A percentile compares a stretch with the other conserved stretches of the same genome.
Conservation (phyloP, 2,329 filamentous ascomycete genomes). For the Dothideomycetes sp. region DNA sequence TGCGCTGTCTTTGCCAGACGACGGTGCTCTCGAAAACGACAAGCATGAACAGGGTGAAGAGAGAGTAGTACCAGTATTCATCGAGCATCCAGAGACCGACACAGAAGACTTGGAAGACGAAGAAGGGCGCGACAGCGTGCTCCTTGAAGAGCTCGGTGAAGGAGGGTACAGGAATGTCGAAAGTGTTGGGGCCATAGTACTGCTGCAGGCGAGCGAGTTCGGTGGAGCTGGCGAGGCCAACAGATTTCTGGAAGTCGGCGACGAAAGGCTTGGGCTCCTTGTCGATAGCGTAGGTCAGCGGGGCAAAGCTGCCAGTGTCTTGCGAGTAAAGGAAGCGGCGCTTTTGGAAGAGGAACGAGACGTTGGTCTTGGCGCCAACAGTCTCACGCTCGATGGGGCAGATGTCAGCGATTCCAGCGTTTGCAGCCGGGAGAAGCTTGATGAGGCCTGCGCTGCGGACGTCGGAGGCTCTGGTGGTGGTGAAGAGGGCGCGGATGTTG, state of each 20-base stretch:
- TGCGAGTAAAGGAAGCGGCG: conserved; percentile 82
- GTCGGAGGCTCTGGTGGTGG: conserved; percentile 58
- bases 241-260: conserved; percentile 66
- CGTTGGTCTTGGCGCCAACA: conserved; percentile 62
- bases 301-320: conserved; percentile 64
- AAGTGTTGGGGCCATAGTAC: conserved; percentile 92
- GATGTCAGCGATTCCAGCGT: conserved; percentile 83
- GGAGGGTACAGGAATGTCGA: conserved; percentile 93
- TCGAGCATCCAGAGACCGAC: conserved; percentile 97
- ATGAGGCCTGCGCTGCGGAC: conserved; percentile 73
- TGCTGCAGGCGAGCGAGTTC: conserved; percentile 75
- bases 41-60: conserved; percentile 98
- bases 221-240: conserved; percentile 63
- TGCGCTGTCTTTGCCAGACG: conserved; percentile 96
- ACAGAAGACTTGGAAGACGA: conserved; percentile 98
- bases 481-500: conserved; percentile 73
- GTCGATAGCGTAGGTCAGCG: conserved; percentile 77
- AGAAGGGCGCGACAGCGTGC: conserved; percentile 96
- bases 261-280: conserved; percentile 72
- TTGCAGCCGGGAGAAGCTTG: conserved; percentile 83
- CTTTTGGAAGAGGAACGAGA: conserved; percentile 96
- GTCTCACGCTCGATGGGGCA: conserved; percentile 71
- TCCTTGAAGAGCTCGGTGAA: conserved; percentile 96
- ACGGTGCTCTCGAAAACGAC: conserved; percentile 97
- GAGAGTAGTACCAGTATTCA: conserved; percentile 99